A percentile compares a stretch with the other conserved stretches of the same genome.
Evolutionary conservation across 345 rosid species (phyloP).

Genomic region (Ceriops zippeliana): DNA sequence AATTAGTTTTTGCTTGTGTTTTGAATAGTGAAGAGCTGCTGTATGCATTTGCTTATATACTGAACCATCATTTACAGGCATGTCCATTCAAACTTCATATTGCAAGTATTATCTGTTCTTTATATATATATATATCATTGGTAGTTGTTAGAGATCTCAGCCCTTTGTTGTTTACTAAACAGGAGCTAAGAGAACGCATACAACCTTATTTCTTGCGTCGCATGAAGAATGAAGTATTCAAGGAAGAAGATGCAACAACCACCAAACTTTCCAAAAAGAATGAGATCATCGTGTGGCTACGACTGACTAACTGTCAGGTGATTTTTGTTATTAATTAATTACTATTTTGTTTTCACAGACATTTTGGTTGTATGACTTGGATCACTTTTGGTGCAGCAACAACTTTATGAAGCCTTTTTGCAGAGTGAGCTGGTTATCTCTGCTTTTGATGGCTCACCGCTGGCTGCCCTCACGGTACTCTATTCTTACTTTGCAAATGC

Average conservation of each 20-base stretch:
- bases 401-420: constrained; percentile 85
- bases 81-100: no score
- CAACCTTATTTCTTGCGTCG: constrained; percentile 95
- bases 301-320: constrained; percentile 86
- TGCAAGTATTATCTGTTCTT: no score
- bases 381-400: constrained; percentile 46
- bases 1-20: no score
- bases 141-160: background rate
- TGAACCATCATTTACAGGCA: no score
- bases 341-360: constrained; percentile 10
- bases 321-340: constrained; percentile 10
- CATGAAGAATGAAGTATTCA: constrained; percentile 79
- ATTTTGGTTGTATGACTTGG: background rate
- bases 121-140: no score
- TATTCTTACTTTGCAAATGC: background rate
- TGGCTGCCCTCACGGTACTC: constrained; percentile 95
- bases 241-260: constrained; percentile 45
- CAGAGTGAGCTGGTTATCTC: constrained; percentile 89
- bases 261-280: constrained; percentile 79
- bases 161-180: constrained; percentile 6
- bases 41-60: no score
- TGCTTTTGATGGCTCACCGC: constrained; percentile 92
- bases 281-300: constrained; percentile 92
- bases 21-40: no score
- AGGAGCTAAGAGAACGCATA: constrained; percentile 89